Evolutionary conservation across 257 asterid genomes (phyloP).

Genomic region (Salvia hispanica): DNA sequence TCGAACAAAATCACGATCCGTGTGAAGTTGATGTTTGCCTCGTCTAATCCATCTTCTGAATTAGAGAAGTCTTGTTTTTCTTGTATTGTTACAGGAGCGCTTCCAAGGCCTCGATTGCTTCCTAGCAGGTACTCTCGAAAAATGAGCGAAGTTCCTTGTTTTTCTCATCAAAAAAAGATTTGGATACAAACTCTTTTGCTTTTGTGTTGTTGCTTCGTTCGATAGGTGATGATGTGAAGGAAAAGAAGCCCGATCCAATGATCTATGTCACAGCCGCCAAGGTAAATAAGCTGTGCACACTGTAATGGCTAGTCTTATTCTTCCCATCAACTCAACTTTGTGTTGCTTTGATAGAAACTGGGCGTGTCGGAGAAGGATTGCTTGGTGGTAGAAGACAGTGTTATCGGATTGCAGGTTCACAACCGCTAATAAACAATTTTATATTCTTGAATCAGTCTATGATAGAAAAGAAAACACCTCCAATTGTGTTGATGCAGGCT

Average conservation of each 20-base stretch:
- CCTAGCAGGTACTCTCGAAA: conserved; percentile 74
- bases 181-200: background rate
- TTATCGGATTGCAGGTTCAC: conserved; percentile 91
- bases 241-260: conserved; percentile 90
- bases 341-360: conserved; percentile 52
- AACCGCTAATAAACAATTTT: background rate
- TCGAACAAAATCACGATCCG: background rate
- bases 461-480: background rate
- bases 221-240: conserved; percentile 91
- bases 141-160: background rate
- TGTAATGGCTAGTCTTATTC: background rate
- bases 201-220: conserved; percentile 25
- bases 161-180: conserved; percentile 7
- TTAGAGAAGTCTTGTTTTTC: conserved; percentile 14
- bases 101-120: conserved; percentile 95
- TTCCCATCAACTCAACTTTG: background rate
- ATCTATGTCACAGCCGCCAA: conserved; percentile 79
- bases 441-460: background rate
- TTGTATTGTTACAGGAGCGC: conserved; percentile 62
- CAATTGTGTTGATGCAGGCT: conserved; percentile 54
- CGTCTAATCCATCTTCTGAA: conserved; percentile 7
- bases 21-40: no score
- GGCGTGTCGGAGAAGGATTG: conserved; percentile 70
- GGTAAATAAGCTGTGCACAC: conserved; percentile 40
- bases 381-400: conserved; percentile 94